Conservation (phyloP, 2,329 filamentous ascomycete genomes). For the Arthrobotrys sinensis region DNA sequence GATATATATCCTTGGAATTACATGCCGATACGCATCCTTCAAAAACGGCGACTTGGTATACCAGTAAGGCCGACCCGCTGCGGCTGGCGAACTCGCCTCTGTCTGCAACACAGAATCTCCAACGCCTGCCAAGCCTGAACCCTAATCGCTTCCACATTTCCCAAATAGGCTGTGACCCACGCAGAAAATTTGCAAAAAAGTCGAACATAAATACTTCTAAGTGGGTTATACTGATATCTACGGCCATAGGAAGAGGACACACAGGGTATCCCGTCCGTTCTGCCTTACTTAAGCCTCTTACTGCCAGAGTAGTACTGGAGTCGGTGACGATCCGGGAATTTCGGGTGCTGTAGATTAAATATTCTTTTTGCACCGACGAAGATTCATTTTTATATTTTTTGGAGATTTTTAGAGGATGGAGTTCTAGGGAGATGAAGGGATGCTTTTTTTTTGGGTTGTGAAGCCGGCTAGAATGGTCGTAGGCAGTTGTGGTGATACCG, state of each 20-base stretch:
- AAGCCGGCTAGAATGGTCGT: too few relatives aligned
- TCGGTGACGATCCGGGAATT: constrained; percentile 40
- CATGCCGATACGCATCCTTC: too few relatives aligned
- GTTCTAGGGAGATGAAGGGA: background rate
- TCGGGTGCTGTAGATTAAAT: constrained; percentile 30
- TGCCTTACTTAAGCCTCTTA: constrained; percentile 51
- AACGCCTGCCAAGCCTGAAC: constrained; percentile 24
- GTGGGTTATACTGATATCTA: constrained; percentile 11
- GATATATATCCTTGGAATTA: too few relatives aligned
- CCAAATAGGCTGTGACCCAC: background rate
- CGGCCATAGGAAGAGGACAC: constrained; percentile 41
- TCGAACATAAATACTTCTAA: constrained; percentile 10
- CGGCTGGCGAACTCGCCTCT: too few relatives aligned
- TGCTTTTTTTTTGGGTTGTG: background rate
- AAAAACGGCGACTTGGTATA: too few relatives aligned
- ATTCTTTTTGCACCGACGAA: constrained; percentile 16
- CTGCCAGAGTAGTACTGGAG: constrained; percentile 24
- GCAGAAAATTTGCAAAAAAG: constrained; percentile 14
- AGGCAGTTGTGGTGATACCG: too few relatives aligned
- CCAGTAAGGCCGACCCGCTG: too few relatives aligned
- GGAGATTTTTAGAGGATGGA: constrained; percentile 1
- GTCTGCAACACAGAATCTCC: constrained; percentile 13
- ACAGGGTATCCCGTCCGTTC: constrained; percentile 50
- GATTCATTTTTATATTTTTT: background rate
- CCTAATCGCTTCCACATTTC: background rate